Evolutionary conservation across 371 early-diverging fungal genomes (phyloP), one percentile per base, ranked within the genome.

Genomic region (Apophysomyces elegans): DNA sequence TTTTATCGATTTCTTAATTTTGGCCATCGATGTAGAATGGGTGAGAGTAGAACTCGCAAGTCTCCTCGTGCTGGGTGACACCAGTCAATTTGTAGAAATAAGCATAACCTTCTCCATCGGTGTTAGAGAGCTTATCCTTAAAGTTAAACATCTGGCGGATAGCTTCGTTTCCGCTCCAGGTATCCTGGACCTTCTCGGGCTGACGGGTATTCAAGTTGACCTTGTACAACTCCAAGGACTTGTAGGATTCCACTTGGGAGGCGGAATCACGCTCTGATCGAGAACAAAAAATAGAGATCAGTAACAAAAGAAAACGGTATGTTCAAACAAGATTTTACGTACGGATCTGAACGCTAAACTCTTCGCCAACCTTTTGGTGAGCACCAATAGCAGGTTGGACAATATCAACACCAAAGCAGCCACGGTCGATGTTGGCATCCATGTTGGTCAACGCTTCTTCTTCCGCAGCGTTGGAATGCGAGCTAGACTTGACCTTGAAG

Each of bases 321-420:
- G 47, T 12, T 47, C 35, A 54, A 59, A 43, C 14, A 32, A 41
- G 21, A n/a, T 9, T 36, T 21, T 18, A 60, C 69, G 37, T 69
- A 64, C 65, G 62, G 62, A 81, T 73, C 45, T 77, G 73, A 56
- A 82, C 74, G 61, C 65, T 26, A 67, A 67, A 74, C 35, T 43
- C 1, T 21, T 60, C n/a, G 57, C 56, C 64, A 50, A 72, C 56
- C 59, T 59, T 50, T 16, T 74, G 70, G 26, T 78, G 68, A 38
- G 59, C 69, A 59, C 77, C 80, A 41, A 76, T 44, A n/a, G 62
- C 45, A 47, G 83, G 83, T 41, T 68, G 57, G 56, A 61, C 54
- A 36, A 82, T 54, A 32, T 78, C 78, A 46, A 79, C 72, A 66
- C 79, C 83, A 58, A 82, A 82, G 68, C 83, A 82, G 18, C 83